Base-by-base conservation (phyloP, 2,329 filamentous ascomycete genomes). In the Fusarium sp. region DNA sequence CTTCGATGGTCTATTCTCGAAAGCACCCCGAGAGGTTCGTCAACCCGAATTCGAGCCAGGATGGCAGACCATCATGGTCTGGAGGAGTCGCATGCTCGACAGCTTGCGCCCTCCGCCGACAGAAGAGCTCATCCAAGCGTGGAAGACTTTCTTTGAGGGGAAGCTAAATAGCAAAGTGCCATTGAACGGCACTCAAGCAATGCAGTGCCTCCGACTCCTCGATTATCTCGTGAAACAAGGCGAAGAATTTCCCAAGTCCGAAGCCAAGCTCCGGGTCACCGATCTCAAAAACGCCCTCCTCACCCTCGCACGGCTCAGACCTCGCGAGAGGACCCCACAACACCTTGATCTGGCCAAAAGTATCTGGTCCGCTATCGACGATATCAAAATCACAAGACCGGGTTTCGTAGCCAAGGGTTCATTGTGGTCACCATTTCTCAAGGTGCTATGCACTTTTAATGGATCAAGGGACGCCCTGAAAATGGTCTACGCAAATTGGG, bases 11-110 rank as follows among this genome's bases (percentile, higher is more conserved):
- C 81, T 94, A 46, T 87, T 92, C 70, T 77, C 84, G 66, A 88
- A 89, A 72, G 81, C 88, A 5, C 85, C 88, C 19, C 84, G 88
- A 61, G 82, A 86, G 58, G 79, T 89, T 43, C 90, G 89, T 76
- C 84, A 88, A 22, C 84, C 89, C 51, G 85, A 89, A 72, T 82
- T 90, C 63, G 92, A 89, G 73, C 91, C 88, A 1, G 94, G 94
- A 54, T 87, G 94, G 74, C 88, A 89, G 68, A 87, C 86, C 17
- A 88, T 97, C 81, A 86, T 92, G 73, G 87, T 92, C 61, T 87
- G 93, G 77, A 83, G 87, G 53, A 87, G 88, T 70, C 87, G 88
- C 63, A 81, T 90, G 70, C 84, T 87, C 52, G 86, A 92, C 57
- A 85, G 87, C 52, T 83, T 89, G 36, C 87, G 93, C 34, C 86